Conservation (phyloP, 805 yeast species). For the Priceomyces castillae region DNA sequence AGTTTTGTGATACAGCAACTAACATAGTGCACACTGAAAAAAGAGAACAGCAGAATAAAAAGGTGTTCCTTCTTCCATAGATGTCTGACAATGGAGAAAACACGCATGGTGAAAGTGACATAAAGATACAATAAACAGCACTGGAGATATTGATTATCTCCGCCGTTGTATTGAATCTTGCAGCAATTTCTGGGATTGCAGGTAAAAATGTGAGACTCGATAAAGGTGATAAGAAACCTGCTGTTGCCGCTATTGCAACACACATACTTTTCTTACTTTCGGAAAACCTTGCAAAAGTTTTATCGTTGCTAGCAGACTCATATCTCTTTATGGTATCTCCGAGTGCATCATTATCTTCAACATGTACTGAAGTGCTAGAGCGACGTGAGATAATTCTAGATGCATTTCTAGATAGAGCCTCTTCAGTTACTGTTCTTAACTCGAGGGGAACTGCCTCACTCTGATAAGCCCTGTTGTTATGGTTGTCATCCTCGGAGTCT, state of each 20-base stretch:
- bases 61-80: constrained; percentile 48
- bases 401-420: constrained; percentile 18
- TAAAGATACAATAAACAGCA: constrained; percentile 48
- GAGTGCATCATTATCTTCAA: neutral
- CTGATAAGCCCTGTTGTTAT: constrained; percentile 2
- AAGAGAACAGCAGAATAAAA: constrained; percentile 39
- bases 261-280: constrained; percentile 1
- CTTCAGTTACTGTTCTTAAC: constrained; percentile 16
- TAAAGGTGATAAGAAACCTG: constrained; percentile 45
- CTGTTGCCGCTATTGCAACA: constrained; percentile 15
- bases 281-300: constrained; percentile 3
- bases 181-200: constrained; percentile 50
- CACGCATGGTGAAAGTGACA: constrained; percentile 53
- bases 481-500: neutral
- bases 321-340: neutral
- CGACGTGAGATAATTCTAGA: constrained; percentile 20
- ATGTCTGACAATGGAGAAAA: constrained; percentile 50
- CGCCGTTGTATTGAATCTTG: constrained; percentile 43
- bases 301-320: neutral
- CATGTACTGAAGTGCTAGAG: constrained; percentile 2
- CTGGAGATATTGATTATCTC: constrained; percentile 47
- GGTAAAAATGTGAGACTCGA: constrained; percentile 48
- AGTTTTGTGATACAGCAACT: constrained; percentile 48
- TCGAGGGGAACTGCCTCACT: constrained; percentile 16
- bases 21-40: constrained; percentile 20